Evolutionary conservation across 768 basidiomycete species (phyloP).

Genomic region (Rickenella mellea): DNA sequence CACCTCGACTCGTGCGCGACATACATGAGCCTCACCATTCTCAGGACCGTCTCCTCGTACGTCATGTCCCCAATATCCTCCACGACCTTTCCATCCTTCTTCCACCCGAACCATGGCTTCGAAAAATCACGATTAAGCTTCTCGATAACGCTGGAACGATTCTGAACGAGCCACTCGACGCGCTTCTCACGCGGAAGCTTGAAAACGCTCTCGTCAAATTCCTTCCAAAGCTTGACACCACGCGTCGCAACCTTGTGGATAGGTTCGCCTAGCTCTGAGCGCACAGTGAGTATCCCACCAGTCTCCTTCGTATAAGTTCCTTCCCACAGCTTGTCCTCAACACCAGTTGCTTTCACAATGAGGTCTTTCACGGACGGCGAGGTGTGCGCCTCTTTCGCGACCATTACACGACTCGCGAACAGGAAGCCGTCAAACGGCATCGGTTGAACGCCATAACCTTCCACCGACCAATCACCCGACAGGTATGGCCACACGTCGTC

Average conservation of each 20-base stretch:
- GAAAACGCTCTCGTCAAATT: constrained; percentile 96
- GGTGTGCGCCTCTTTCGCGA: constrained; percentile 97
- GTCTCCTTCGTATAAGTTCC: constrained; percentile 90
- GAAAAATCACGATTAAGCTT: constrained; percentile 93
- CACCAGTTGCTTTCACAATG: constrained; percentile 90
- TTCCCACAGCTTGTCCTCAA: constrained; percentile 85
- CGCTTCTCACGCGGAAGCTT: constrained; percentile 95
- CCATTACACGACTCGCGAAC: constrained; percentile 96
- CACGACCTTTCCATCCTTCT: constrained; percentile 81
- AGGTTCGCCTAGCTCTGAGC: constrained; percentile 95
- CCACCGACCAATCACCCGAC: constrained; percentile 88
- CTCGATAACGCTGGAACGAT: constrained; percentile 78
- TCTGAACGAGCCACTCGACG: constrained; percentile 75
- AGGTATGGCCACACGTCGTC: constrained; percentile 97
- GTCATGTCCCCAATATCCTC: constrained; percentile 94
- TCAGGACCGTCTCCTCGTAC: constrained; percentile 88
- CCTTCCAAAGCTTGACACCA: constrained; percentile 96
- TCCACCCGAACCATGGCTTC: constrained; percentile 96
- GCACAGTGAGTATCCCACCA: constrained; percentile 93
- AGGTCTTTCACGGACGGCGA: constrained; percentile 92
- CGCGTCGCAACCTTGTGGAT: constrained; percentile 99
- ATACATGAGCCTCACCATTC: constrained; percentile 92
- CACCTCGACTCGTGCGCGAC: constrained; percentile 86
- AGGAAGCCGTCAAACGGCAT: constrained; percentile 99
- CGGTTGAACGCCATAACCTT: constrained; percentile 72